A percentile compares a stretch with the other conserved stretches of the same genome.
Evolutionary conservation across 129 eudicot genomes (phyloP).

Genomic region (Flaveria linearis): DNA sequence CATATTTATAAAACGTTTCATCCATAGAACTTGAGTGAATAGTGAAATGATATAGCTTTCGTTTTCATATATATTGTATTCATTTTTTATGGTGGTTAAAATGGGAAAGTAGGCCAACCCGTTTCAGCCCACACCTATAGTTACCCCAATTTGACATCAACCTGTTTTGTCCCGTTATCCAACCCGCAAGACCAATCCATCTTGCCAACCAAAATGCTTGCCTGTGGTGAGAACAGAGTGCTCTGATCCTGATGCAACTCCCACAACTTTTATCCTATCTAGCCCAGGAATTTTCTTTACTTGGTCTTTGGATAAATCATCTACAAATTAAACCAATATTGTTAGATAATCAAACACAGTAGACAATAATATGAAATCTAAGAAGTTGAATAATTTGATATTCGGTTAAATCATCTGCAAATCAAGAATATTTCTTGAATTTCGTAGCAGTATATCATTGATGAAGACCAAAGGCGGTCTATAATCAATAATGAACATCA

Average conservation of each 20-base stretch:
- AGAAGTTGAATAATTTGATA: not conserved
- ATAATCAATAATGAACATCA: not conserved
- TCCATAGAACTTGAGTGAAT: not conserved
- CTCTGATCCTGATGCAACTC: conserved; percentile 89
- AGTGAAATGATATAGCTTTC: not conserved
- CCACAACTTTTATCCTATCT: conserved; percentile 44
- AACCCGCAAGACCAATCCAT: not conserved
- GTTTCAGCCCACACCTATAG: not conserved
- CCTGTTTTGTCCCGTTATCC: not conserved
- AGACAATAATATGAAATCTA: not conserved
- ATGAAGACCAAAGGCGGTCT: too few species aligned
- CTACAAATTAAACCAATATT: conserved; percentile 28
- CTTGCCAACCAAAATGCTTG: conserved; percentile 22
- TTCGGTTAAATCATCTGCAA: too few species aligned
- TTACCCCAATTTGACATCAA: not conserved
- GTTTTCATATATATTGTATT: not conserved
- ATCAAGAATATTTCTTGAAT: too few species aligned
- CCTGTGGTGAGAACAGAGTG: conserved; percentile 88
- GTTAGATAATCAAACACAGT: not conserved
- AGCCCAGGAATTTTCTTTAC: conserved; percentile 40
- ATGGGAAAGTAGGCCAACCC: not conserved
- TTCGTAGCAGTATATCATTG: too few species aligned
- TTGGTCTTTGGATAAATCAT: conserved; percentile 33
- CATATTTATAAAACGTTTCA: not conserved
- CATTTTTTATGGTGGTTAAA: not conserved